A percentile compares a stretch with the other conserved stretches of the same genome.
Conservation (phyloP, 257 asterid species). For the Ligustrum vulgare region DNA sequence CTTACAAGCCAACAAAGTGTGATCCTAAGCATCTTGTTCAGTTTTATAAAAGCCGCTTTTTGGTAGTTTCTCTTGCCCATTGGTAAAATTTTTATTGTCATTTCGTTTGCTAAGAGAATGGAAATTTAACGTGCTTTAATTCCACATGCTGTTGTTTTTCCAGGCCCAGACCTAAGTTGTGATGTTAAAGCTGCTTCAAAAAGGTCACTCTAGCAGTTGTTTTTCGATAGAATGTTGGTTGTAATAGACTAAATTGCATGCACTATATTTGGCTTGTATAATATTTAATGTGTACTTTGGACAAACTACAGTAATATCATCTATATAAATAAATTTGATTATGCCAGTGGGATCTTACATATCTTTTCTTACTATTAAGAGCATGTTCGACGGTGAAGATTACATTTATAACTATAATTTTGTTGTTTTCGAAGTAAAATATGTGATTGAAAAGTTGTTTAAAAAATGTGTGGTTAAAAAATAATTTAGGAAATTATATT, state of each 20-base stretch:
- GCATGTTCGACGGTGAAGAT: no score
- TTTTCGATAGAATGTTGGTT: background rate
- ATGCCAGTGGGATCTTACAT: no score
- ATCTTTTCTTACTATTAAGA: no score
- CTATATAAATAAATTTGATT: no score
- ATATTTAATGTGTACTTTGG: background rate
- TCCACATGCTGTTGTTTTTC: background rate
- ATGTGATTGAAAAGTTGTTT: no score
- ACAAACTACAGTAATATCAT: background rate
- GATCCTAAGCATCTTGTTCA: conserved; percentile 30
- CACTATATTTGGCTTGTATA: background rate
- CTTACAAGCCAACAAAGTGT: conserved; percentile 45
- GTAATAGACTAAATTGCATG: background rate
- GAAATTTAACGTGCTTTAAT: background rate
- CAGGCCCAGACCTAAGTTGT: conserved; percentile 28
- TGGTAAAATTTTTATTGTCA: background rate
- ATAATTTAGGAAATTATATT: no score
- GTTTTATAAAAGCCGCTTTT: conserved; percentile 12
- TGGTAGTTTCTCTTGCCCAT: conserved; percentile 26
- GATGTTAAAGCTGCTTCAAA: background rate
- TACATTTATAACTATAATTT: no score
- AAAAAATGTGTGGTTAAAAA: no score
- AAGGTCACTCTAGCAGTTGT: background rate
- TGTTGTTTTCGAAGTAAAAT: no score
- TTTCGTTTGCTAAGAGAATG: background rate